These are phyloP conservation scores for Sporothrix dimorphospora DNA, from an alignment of 2,329 filamentous ascomycete genomes.

Conservation along the genomic window DNA sequence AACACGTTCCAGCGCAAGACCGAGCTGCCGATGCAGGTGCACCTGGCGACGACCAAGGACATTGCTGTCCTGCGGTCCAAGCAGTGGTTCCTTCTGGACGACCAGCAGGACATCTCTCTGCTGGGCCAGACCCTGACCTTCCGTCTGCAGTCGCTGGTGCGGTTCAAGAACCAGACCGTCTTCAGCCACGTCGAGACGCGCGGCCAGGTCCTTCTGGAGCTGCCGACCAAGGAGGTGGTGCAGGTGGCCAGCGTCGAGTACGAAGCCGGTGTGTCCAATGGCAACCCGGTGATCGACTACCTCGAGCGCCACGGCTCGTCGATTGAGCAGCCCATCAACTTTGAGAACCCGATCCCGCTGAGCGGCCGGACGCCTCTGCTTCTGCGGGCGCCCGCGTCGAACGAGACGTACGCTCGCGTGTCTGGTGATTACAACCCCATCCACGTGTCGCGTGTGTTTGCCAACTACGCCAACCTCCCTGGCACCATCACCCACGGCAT, in stretches of 20 bases:
- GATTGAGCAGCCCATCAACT: constrained; percentile 94
- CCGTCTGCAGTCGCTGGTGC: constrained; percentile 87
- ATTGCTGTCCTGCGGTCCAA: constrained; percentile 93
- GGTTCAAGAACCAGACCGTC: constrained; percentile 92
- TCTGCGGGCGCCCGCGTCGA: constrained; percentile 89
- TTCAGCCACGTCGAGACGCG: constrained; percentile 91
- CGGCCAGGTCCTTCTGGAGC: constrained; percentile 88
- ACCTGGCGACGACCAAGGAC: constrained; percentile 85
- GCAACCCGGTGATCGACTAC: constrained; percentile 97
- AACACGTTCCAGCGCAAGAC: constrained; percentile 99
- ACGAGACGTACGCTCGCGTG: constrained; percentile 96
- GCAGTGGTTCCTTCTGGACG: constrained; percentile 93
- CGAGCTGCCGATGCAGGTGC: constrained; percentile 92
- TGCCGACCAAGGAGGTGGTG: constrained; percentile 95
- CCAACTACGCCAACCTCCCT: constrained; percentile 90
- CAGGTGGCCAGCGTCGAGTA: constrained; percentile 98
- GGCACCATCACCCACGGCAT: constrained; percentile 99
- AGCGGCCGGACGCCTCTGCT: constrained; percentile 88
- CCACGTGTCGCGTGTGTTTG: constrained; percentile 95
- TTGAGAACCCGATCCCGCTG: constrained; percentile 95
- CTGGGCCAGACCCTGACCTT: constrained; percentile 93
- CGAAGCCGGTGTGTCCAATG: constrained; percentile 85
- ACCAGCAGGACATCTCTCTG: constrained; percentile 72
- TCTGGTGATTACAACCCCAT: constrained; percentile 99
- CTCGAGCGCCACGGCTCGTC: constrained; percentile 87